Conservation (phyloP, 495 filamentous ascomycete species). For the Immersiella caudata region DNA sequence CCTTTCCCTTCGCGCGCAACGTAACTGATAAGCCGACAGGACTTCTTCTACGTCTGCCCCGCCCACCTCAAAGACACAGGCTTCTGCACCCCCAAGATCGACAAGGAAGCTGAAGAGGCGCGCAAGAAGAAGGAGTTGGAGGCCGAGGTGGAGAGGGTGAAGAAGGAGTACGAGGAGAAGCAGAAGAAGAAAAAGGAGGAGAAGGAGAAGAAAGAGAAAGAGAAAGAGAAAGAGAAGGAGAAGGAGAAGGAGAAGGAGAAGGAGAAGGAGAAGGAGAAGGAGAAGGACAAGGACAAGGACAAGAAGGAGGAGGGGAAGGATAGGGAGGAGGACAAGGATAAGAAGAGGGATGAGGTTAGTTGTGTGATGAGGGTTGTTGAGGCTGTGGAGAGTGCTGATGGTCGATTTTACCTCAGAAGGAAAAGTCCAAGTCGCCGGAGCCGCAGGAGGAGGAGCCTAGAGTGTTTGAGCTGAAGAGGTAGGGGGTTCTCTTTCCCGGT, state of each 20-base stretch:
- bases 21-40: slow-evolving; percentile 55
- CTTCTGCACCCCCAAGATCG: slow-evolving; percentile 79
- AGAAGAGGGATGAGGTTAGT: slow-evolving; percentile 55
- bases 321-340: slow-evolving; percentile 52
- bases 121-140: slow-evolving; percentile 71
- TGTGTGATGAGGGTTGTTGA: background rate
- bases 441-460: slow-evolving; percentile 66
- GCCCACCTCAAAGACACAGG: slow-evolving; percentile 80
- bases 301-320: slow-evolving; percentile 59
- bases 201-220: slow-evolving; percentile 44
- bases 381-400: background rate
- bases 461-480: slow-evolving; percentile 84
- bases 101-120: slow-evolving; percentile 71
- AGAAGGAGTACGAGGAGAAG: slow-evolving; percentile 78
- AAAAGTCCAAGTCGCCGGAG: slow-evolving; percentile 39
- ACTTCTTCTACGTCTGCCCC: slow-evolving; percentile 92
- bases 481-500: slow-evolving; percentile 17
- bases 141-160: slow-evolving; percentile 71
- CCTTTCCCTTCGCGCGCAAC: background rate
- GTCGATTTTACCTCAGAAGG: slow-evolving; percentile 25
- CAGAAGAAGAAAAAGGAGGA: slow-evolving; percentile 61
- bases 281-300: slow-evolving; percentile 56
- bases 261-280: slow-evolving; percentile 52
- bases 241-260: slow-evolving; percentile 62
- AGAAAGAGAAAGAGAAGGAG: slow-evolving; percentile 52